A percentile compares a stretch with the other conserved stretches of the same genome.
phyloP scores from a whole-genome alignment of 78 protist genomes.

The Pigoraptor vietnamica region DNA sequence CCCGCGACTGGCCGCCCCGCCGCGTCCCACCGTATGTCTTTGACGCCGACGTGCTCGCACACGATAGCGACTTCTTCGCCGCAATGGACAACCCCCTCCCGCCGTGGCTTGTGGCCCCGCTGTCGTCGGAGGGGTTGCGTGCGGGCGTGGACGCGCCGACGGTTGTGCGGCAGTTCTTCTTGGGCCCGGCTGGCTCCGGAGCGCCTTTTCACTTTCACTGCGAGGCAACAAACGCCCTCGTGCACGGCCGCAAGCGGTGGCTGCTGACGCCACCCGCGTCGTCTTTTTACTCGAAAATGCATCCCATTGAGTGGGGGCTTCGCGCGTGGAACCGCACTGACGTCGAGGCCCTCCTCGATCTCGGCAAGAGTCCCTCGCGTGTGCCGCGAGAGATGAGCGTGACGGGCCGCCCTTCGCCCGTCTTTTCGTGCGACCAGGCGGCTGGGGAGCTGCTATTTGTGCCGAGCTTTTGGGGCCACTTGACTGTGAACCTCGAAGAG shows the following conservation, averaged over 20 bases:
- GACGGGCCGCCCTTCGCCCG: no score
- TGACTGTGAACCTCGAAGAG: neutral
- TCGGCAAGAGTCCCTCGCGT: no score
- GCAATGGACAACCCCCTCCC: neutral
- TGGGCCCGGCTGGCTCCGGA: constrained; percentile 4
- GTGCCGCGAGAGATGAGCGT: no score
- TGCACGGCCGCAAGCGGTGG: constrained; percentile 24
- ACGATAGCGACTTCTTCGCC: neutral
- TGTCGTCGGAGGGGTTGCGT: neutral
- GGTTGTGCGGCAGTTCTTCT: neutral
- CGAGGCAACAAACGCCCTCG: constrained; percentile 9
- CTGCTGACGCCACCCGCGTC: constrained; percentile 4
- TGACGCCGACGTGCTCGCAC: neutral
- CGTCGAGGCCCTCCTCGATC: neutral
- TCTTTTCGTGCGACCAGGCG: neutral
- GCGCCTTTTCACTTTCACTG: constrained; percentile 17
- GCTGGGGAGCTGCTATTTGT: constrained; percentile 4
- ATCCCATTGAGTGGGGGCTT: neutral
- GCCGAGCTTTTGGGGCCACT: constrained; percentile 15
- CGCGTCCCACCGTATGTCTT: neutral
- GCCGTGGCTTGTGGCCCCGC: neutral
- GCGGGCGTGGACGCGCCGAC: no score
- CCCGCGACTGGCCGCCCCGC: neutral
- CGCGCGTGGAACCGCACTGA: neutral
- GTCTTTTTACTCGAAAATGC: neutral